Evolutionary conservation across 192 early-diverging fungal genomes (phyloP), one percentile per base, ranked within the genome.

Genomic region (Pilobolus umbonatus): DNA sequence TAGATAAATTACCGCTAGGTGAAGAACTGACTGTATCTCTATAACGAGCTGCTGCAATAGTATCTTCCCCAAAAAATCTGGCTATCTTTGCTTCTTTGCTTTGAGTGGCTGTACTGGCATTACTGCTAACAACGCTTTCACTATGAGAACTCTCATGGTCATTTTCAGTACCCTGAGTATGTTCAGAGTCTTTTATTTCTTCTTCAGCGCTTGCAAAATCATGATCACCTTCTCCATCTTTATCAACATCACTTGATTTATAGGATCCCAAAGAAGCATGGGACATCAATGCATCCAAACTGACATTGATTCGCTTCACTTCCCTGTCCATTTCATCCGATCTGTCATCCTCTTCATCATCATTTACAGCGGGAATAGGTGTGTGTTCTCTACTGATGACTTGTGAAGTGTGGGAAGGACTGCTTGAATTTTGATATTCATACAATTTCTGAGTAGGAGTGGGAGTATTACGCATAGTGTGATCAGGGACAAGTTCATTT

Each of bases 31-130:
- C 36, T 5, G 67, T 62, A 17, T 69, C 61, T 1, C 67, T 30
- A 17, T 50, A 39, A 31, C 48, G 58, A 1, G 57, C 57, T 4
- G 65, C 50, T 10, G 28, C 51, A 5, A 49, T 25, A 5, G 59
- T 57, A 55, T 84, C 80, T 35, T 80, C 82, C 11, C 80, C 80
- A 75, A 84, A 84, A 69, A 84, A 82, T 38, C 77, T 79, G 40
- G 71, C 71, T 6, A 84, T 52, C 56, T 84, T 84, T 17, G 55
- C 58, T 6, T 69, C 57, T 3, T 52, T 54, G 9, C 15, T 4
- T 15, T 9, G 39, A 42, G n/a, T n/a, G n/a, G n/a, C n/a, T n/a
- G n/a, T n/a, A n/a, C n/a, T n/a, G n/a, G n/a, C n/a, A n/a, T n/a
- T n/a, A n/a, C n/a, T n/a, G n/a, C n/a, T n/a, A n/a, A n/a, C n/a